Conservation (phyloP, 768 basidiomycete species). For the Hortiboletus flavorubellus region DNA sequence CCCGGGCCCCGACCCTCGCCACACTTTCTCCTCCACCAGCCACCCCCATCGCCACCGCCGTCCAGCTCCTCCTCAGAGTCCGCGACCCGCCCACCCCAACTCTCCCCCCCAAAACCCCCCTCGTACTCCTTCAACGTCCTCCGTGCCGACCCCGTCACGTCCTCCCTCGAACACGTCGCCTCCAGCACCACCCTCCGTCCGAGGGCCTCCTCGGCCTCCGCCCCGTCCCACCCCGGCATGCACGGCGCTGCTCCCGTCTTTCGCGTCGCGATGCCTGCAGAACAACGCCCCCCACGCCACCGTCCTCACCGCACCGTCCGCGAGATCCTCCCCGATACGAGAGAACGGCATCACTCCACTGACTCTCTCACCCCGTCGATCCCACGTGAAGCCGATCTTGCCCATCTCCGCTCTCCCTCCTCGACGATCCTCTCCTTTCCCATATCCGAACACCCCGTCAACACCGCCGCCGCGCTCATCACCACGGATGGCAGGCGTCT, state of each 20-base stretch:
- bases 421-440: slow-evolving; percentile 35
- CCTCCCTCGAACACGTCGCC: slow-evolving; percentile 43
- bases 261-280: slow-evolving; percentile 33
- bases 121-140: slow-evolving; percentile 44
- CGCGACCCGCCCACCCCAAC: slow-evolving; percentile 16
- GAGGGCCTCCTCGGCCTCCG: slow-evolving; percentile 17
- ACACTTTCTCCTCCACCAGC: slow-evolving; percentile 10
- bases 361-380: slow-evolving; percentile 27
- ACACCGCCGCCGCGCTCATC: slow-evolving; percentile 24
- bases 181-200: slow-evolving; percentile 40
- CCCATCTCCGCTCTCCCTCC: slow-evolving; percentile 29
- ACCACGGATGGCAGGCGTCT: slow-evolving; percentile 28
- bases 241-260: slow-evolving; percentile 38
- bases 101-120: slow-evolving; percentile 14
- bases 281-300: slow-evolving; percentile 19
- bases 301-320: slow-evolving; percentile 16
- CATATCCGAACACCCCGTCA: slow-evolving; percentile 28
- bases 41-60: slow-evolving; percentile 24
- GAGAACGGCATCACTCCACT: slow-evolving; percentile 23
- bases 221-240: slow-evolving; percentile 21
- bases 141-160: slow-evolving; percentile 39
- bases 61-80: slow-evolving; percentile 30
- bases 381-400: slow-evolving; percentile 29
- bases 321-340: slow-evolving; percentile 26
- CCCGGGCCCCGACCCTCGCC: background rate